phyloP scores from a whole-genome alignment of 2,329 filamentous ascomycete genomes.

The Sphaerostilbella broomeana region DNA sequence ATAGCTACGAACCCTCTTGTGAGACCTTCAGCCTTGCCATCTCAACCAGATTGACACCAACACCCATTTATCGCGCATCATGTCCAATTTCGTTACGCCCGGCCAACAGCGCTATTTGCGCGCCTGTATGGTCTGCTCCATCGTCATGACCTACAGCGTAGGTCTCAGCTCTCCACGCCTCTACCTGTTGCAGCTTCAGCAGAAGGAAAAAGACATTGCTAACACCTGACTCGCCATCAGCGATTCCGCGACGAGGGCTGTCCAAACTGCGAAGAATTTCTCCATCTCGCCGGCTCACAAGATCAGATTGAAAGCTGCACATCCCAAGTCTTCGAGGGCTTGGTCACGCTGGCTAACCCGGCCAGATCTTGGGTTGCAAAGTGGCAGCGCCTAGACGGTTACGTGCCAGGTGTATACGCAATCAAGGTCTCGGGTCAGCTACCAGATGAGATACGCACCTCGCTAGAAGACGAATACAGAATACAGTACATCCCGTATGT shows the following conservation, averaged over 20 bases:
- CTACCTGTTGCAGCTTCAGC: not conserved
- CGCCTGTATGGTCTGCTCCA: slow-evolving; percentile 97
- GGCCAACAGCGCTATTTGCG: slow-evolving; percentile 79
- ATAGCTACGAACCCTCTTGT: not conserved
- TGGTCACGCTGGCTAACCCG: slow-evolving; percentile 82
- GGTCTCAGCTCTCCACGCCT: no score
- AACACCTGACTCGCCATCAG: slow-evolving; percentile 34
- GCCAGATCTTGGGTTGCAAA: slow-evolving; percentile 86
- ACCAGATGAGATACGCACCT: slow-evolving; percentile 56
- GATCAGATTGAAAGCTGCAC: slow-evolving; percentile 90
- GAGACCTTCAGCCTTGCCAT: slow-evolving; percentile 5
- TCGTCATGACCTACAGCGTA: slow-evolving; percentile 77
- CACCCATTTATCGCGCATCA: not conserved
- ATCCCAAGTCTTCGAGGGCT: slow-evolving; percentile 88
- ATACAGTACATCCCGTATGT: slow-evolving; percentile 60
- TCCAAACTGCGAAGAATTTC: slow-evolving; percentile 92
- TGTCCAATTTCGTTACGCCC: slow-evolving; percentile 35
- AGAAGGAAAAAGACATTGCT: not conserved
- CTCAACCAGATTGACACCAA: not conserved
- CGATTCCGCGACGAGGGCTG: slow-evolving; percentile 84
- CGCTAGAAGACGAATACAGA: slow-evolving; percentile 56
- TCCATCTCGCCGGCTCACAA: slow-evolving; percentile 69
- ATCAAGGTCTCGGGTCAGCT: slow-evolving; percentile 85
- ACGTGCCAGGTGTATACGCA: slow-evolving; percentile 85
- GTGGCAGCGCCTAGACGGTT: slow-evolving; percentile 87